Evolutionary conservation across 805 yeast genomes (phyloP).

Genomic region (Spathaspora sp.): DNA sequence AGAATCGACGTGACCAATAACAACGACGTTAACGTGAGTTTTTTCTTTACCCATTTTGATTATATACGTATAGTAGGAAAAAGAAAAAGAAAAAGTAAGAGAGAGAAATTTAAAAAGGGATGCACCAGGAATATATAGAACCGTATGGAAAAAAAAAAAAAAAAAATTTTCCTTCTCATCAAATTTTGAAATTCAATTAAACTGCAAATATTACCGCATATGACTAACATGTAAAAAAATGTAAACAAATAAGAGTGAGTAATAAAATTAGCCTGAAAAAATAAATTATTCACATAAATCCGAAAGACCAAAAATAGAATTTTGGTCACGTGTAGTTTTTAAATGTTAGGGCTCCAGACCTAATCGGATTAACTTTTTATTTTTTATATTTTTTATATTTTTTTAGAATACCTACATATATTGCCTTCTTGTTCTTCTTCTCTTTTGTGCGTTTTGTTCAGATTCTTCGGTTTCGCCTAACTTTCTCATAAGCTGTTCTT

Average conservation of each 20-base stretch:
- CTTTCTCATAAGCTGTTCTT: constrained; percentile 15
- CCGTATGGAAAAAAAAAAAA: not conserved
- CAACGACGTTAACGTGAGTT: constrained; percentile 99
- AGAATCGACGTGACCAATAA: constrained; percentile 99
- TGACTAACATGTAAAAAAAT: not conserved
- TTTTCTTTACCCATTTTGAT: constrained; percentile 80
- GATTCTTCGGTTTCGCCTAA: constrained; percentile 7
- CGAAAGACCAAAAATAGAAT: not conserved
- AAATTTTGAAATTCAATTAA: not conserved
- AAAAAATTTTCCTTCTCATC: not conserved
- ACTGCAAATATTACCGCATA: not conserved
- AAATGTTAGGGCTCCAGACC: constrained; percentile 1
- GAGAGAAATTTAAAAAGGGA: not conserved
- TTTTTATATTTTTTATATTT: not conserved
- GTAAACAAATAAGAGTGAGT: not conserved
- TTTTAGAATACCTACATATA: not conserved
- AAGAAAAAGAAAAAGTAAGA: constrained; percentile 1
- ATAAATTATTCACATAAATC: not conserved
- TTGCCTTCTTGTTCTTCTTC: constrained; percentile 1
- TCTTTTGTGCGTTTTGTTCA: not conserved
- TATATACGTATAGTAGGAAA: constrained; percentile 1
- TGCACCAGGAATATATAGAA: not conserved
- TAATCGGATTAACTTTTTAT: not conserved
- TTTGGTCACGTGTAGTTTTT: not conserved
- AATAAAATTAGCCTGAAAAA: not conserved